phyloP scores from a whole-genome alignment of 2,329 filamentous ascomycete species.

The Ambrosiella beaveri region DNA sequence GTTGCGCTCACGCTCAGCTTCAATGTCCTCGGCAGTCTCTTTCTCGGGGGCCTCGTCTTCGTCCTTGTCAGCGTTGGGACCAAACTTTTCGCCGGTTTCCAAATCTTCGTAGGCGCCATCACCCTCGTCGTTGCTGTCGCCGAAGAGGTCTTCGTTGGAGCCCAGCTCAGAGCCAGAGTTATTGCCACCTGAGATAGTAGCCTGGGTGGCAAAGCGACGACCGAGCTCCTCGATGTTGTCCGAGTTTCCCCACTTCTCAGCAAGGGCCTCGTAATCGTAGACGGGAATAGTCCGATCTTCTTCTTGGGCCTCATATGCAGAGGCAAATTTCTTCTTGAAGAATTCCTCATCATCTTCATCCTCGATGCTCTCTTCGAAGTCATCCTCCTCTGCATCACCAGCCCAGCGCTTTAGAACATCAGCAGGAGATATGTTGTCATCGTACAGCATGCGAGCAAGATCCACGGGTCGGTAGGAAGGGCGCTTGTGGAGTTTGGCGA shows the following conservation, averaged over 20 bases:
- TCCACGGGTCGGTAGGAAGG: constrained; percentile 64
- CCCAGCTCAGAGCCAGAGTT: constrained; percentile 31
- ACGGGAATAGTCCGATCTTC: constrained; percentile 67
- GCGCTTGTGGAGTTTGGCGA: constrained; percentile 52
- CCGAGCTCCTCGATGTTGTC: constrained; percentile 62
- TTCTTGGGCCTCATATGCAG: constrained; percentile 50
- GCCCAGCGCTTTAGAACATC: constrained; percentile 69
- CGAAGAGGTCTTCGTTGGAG: constrained; percentile 34
- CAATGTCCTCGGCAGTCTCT: constrained; percentile 38
- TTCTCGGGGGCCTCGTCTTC: constrained; percentile 21
- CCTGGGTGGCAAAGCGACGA: constrained; percentile 54
- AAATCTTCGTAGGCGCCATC: constrained; percentile 76
- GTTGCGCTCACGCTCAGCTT: constrained; percentile 78
- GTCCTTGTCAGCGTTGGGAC: constrained; percentile 20
- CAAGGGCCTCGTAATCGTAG: constrained; percentile 65
- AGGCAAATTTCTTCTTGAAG: constrained; percentile 47
- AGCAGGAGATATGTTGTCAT: constrained; percentile 55
- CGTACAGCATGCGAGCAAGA: constrained; percentile 76
- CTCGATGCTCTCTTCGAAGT: constrained; percentile 39
- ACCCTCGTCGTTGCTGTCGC: constrained; percentile 40
- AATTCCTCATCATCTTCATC: constrained; percentile 41
- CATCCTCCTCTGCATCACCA: constrained; percentile 41
- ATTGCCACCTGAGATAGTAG: constrained; percentile 16
- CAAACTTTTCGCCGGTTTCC: constrained; percentile 53
- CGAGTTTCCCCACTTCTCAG: constrained; percentile 68